These are phyloP conservation scores for Akanthomyces dipterigenus DNA, from an alignment of 2,329 filamentous ascomycete species.

Conservation along the genomic window DNA sequence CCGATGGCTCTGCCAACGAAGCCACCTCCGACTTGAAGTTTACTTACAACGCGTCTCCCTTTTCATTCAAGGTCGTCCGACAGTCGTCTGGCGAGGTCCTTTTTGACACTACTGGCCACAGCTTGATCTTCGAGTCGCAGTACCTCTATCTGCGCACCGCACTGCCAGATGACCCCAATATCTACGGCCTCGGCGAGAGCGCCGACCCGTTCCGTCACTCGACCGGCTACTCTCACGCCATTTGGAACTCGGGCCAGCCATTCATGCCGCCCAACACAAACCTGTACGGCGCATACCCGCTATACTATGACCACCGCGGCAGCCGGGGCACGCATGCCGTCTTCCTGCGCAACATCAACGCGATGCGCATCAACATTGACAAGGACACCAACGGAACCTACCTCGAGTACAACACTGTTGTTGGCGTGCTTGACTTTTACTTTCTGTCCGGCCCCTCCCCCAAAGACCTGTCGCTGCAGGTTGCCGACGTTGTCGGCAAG, in stretches of 20 bases:
- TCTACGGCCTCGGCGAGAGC: constrained; percentile 77
- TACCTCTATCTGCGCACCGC: constrained; percentile 67
- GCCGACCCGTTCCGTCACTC: constrained; percentile 63
- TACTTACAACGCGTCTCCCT: constrained; percentile 42
- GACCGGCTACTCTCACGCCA: constrained; percentile 51
- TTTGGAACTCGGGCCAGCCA: constrained; percentile 62
- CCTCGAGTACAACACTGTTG: constrained; percentile 73
- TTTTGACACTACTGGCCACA: constrained; percentile 62
- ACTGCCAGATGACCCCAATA: constrained; percentile 59
- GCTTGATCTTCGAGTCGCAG: constrained; percentile 69
- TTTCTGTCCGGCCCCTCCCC: constrained; percentile 55
- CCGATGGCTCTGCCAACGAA: constrained; percentile 14
- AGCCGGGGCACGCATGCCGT: constrained; percentile 51
- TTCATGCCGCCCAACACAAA: constrained; percentile 54
- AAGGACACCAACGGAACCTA: constrained; percentile 55
- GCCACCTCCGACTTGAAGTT: constrained; percentile 40
- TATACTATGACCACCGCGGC: constrained; percentile 68
- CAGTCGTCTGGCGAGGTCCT: constrained; percentile 40
- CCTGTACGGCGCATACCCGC: constrained; percentile 65
- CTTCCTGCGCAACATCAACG: constrained; percentile 65
- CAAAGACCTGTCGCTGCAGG: constrained; percentile 52
- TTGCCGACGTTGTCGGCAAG: constrained; percentile 48
- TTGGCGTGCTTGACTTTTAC: constrained; percentile 69
- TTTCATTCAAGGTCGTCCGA: constrained; percentile 57
- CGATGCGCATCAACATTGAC: constrained; percentile 72